Evolutionary conservation across 371 early-diverging fungal genomes (phyloP).

Genomic region (Apophysomyces trapeziformis): DNA sequence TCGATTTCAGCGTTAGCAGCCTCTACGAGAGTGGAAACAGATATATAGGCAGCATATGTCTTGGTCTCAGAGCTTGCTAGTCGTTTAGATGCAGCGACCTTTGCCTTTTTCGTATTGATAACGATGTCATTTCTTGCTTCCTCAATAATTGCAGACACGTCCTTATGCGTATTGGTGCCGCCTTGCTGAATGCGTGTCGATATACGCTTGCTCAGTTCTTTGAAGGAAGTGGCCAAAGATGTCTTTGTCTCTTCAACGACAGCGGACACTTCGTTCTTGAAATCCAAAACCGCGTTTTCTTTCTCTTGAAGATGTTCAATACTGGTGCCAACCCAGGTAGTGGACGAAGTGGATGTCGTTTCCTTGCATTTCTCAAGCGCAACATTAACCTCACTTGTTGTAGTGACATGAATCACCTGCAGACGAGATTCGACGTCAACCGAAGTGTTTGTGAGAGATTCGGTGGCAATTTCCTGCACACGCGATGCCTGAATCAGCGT

Average conservation of each 20-base stretch:
- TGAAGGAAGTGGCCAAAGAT: slow-evolving; percentile 28
- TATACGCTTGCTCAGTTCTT: slow-evolving; percentile 26
- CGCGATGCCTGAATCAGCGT: slow-evolving; percentile 28
- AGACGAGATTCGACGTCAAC: slow-evolving; percentile 26
- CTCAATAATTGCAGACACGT: slow-evolving; percentile 27
- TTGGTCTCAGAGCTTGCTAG: slow-evolving; percentile 33
- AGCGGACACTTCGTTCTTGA: slow-evolving; percentile 25
- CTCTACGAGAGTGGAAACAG: slow-evolving; percentile 28
- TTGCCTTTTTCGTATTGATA: slow-evolving; percentile 18
- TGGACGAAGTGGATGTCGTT: neutral
- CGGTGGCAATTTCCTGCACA: slow-evolving; percentile 29
- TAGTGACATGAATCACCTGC: slow-evolving; percentile 28
- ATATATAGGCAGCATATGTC: slow-evolving; percentile 21
- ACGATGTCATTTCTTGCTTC: slow-evolving; percentile 26
- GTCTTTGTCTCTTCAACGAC: slow-evolving; percentile 25
- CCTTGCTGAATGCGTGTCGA: slow-evolving; percentile 25
- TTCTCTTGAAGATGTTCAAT: slow-evolving; percentile 29
- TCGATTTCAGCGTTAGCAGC: slow-evolving; percentile 33
- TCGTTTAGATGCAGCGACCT: slow-evolving; percentile 28
- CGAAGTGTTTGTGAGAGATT: slow-evolving; percentile 10
- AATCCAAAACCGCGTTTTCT: slow-evolving; percentile 30
- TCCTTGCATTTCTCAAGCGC: slow-evolving; percentile 36
- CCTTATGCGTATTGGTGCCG: slow-evolving; percentile 31
- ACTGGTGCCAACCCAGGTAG: slow-evolving; percentile 21
- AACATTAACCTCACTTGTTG: slow-evolving; percentile 26